Evolutionary conservation across 1,139 yeast species (phyloP), one percentile per base, ranked within the genome.

Genomic region (Arxiozyma bovina): DNA sequence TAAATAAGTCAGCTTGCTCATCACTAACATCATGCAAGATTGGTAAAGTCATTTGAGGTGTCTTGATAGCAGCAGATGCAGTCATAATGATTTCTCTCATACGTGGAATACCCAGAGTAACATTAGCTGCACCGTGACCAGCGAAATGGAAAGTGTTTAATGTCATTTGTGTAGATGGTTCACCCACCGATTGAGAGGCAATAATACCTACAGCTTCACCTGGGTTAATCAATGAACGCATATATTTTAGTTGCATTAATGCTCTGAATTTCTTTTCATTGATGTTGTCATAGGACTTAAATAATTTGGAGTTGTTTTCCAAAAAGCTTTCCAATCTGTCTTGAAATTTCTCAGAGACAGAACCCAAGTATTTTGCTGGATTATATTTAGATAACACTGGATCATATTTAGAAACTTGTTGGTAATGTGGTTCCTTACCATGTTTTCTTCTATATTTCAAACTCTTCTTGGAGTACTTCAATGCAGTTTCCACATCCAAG

Each of bases 81-180:
- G 99, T 94, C 99, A 94, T 94, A 70, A 94, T 91, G 70, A 94
- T 94, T 81, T 94, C 99, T 81, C 99, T 86, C 91, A 94, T 85
- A 82, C 99, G 96, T 51, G 99, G 99, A 70, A 94, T 94, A 86
- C 99, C 99, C 68, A 94, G 80, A 0, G 99, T 94, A 62, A 94
- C 99, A 73, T 94, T 94, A 51, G 99, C 99, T 56, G 99, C 99
- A 82, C 99, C 99, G 76, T 94, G 99, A 71, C 99, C 99, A 64
- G 99, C 99, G 69, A 94, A 94, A 77, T 94, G 99, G 95, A 94
- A 94, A 54, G 99, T 94, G 73, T 94, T 94, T 68, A 94, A 81
- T 22, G 99, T 94, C 99, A 94, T 94, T 77, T 94, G 99, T 7
- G 99, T 94, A 4, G 98, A 90, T 52, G 99, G 99, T 74, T 94